Conservation (phyloP, 2,329 filamentous ascomycete species). For the Cercospora zeae-maydis region DNA sequence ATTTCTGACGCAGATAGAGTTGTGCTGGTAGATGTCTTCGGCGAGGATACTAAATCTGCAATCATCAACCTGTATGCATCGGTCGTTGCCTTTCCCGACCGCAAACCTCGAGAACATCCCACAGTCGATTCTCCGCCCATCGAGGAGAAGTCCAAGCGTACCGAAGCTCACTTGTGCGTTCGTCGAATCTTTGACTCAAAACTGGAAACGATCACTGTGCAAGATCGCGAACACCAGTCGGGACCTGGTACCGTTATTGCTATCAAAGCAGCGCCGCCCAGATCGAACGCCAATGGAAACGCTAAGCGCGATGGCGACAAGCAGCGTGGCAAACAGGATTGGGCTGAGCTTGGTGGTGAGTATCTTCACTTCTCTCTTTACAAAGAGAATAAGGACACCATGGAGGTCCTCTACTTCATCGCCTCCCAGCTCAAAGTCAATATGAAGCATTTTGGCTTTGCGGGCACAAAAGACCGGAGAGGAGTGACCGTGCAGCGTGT, state of each 20-base stretch:
- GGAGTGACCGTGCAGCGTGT: constrained; percentile 82
- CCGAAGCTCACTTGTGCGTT: constrained; percentile 62
- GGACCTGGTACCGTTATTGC: constrained; percentile 59
- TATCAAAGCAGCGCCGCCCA: constrained; percentile 49
- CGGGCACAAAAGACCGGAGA: constrained; percentile 86
- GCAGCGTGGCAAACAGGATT: constrained; percentile 50
- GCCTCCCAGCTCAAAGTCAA: constrained; percentile 67
- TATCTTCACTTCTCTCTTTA: constrained; percentile 89
- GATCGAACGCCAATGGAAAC: constrained; percentile 20
- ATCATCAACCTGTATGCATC: constrained; percentile 56
- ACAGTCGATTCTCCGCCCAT: constrained; percentile 54
- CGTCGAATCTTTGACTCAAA: constrained; percentile 75
- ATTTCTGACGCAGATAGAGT: constrained; percentile 40
- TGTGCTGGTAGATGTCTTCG: constrained; percentile 49
- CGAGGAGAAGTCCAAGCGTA: constrained; percentile 58
- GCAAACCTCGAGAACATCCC: constrained; percentile 56
- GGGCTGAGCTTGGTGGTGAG: constrained; percentile 68
- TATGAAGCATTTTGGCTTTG: constrained; percentile 69
- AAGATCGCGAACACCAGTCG: constrained; percentile 51
- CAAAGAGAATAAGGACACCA: constrained; percentile 96
- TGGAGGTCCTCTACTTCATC: constrained; percentile 80
- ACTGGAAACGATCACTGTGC: constrained; percentile 73
- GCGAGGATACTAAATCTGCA: constrained; percentile 46
- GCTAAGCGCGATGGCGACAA: constrained; percentile 19
- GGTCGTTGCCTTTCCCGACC: constrained; percentile 52